phyloP scores from a whole-genome alignment of 352 stramenopile species.

The Pythium guiyangense region DNA sequence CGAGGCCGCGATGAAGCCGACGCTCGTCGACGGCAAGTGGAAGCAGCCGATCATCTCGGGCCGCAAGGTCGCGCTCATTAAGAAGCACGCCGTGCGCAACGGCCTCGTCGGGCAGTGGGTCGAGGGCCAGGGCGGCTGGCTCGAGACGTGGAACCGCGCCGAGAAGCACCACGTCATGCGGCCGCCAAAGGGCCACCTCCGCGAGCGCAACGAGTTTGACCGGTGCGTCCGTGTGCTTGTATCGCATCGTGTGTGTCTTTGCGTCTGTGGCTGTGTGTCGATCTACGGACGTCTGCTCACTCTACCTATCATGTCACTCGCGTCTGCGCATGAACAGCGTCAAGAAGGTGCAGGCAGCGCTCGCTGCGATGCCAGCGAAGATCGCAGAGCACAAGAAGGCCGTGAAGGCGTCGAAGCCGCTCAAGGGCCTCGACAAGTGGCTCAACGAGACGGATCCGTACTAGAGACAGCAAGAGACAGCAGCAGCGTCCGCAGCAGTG shows the following conservation, averaged over 20 bases:
- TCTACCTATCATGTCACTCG: background rate
- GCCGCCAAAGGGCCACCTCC: slow-evolving; percentile 70
- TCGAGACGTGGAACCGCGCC: slow-evolving; percentile 65
- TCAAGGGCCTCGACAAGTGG: slow-evolving; percentile 88
- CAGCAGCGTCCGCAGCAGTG: slow-evolving; percentile 4
- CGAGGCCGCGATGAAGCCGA: slow-evolving; percentile 74
- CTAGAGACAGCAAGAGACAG: slow-evolving; percentile 38
- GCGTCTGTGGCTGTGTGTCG: background rate
- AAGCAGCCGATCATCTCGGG: slow-evolving; percentile 76
- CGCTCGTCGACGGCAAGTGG: slow-evolving; percentile 80
- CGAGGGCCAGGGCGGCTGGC: slow-evolving; percentile 74
- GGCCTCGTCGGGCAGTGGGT: slow-evolving; percentile 74
- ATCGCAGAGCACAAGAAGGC: slow-evolving; percentile 86
- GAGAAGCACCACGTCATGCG: slow-evolving; percentile 88
- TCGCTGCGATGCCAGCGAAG: slow-evolving; percentile 81
- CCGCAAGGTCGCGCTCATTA: slow-evolving; percentile 78
- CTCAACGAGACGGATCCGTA: slow-evolving; percentile 81
- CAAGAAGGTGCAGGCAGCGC: slow-evolving; percentile 82
- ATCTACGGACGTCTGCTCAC: background rate
- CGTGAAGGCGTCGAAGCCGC: slow-evolving; percentile 72
- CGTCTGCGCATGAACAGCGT: slow-evolving; percentile 27
- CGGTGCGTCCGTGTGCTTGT: slow-evolving; percentile 28
- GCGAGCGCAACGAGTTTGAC: slow-evolving; percentile 83
- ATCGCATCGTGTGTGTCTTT: background rate
- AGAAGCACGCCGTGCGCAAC: slow-evolving; percentile 75